Evolutionary conservation across 352 stramenopile species (phyloP), one percentile per base, ranked within the genome.

Genomic region (Globisporangium viniferum): DNA sequence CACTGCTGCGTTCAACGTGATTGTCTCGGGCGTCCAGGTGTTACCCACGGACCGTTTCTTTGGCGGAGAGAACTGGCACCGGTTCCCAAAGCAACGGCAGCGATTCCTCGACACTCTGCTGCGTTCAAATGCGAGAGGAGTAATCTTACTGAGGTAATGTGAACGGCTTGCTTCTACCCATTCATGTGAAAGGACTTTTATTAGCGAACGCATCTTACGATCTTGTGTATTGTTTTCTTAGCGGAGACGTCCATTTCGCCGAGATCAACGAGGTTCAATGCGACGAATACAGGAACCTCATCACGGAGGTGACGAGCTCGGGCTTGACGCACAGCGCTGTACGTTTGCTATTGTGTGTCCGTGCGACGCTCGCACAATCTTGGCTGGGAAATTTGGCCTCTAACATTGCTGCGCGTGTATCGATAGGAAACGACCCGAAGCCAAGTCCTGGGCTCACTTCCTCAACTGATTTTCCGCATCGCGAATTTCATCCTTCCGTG

Each of bases 181-280:
- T 31, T 33, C 29, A 18, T 24, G 1, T 24, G 14, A 24, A 39
- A 22, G n/a, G 4, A 22, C 15, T 57, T 22, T 0, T 20, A n/a
- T 1, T 57, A 9, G 33, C 33, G 7, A 39, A 8, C 2, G 8
- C 5, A 39, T 7, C 44, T 27, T 27, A 33, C 53, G 5, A 12
- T 36, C 5, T 51, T 49, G 31, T 39, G n/a, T 29, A 61, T 67
- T 14, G 14, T 70, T 35, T 59, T 22, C 24, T 27, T 55, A 96
- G 80, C 79, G 94, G 94, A 15, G 94, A 98, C 71, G 91, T 98
- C 2, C 94, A 98, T 67, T 97, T 97, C 66, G 80, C 84, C 10
- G 91, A 98, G 71, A 80, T 98, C 66, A 91, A 97, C 66, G 85
- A 96, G 62, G 93, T 97, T 31, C 80, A 95, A 59, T 98, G 94